Conservation (phyloP, 2,329 filamentous ascomycete species). For the Bimuria novae-zelandiae region DNA sequence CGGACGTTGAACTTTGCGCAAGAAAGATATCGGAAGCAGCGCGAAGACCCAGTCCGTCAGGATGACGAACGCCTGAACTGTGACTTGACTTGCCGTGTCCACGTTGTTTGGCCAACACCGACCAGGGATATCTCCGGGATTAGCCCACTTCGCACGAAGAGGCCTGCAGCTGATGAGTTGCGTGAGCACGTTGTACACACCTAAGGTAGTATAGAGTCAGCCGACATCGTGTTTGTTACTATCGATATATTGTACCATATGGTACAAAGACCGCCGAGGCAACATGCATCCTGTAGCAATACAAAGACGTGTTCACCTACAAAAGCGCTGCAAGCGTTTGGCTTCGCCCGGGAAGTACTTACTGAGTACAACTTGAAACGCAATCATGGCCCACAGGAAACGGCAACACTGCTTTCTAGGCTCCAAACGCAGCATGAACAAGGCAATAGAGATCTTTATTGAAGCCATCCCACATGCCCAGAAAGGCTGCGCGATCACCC, state of each 20-base stretch:
- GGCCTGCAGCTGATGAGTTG: constrained; percentile 23
- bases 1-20: constrained; percentile 24
- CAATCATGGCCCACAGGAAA: constrained; percentile 23
- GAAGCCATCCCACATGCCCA: constrained; percentile 25
- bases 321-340: neutral
- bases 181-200: constrained; percentile 19
- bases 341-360: neutral
- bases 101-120: constrained; percentile 21
- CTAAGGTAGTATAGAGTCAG: neutral
- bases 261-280: too few relatives aligned
- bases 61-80: constrained; percentile 18
- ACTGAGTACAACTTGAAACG: constrained; percentile 15
- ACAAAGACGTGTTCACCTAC: too few relatives aligned
- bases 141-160: constrained; percentile 20
- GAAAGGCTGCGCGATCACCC: constrained; percentile 23
- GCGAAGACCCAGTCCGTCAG: constrained; percentile 25
- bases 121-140: constrained; percentile 5
- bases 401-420: constrained; percentile 14
- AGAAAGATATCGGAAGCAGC: constrained; percentile 23
- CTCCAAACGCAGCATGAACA: constrained; percentile 26
- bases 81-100: constrained; percentile 12
- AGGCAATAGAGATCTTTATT: constrained; percentile 22
- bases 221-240: too few relatives aligned
- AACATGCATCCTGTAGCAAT: too few relatives aligned
- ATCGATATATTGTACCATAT: too few relatives aligned